Base-by-base conservation (phyloP, 2,329 filamentous ascomycete genomes). In the Aspergillus sp. region DNA sequence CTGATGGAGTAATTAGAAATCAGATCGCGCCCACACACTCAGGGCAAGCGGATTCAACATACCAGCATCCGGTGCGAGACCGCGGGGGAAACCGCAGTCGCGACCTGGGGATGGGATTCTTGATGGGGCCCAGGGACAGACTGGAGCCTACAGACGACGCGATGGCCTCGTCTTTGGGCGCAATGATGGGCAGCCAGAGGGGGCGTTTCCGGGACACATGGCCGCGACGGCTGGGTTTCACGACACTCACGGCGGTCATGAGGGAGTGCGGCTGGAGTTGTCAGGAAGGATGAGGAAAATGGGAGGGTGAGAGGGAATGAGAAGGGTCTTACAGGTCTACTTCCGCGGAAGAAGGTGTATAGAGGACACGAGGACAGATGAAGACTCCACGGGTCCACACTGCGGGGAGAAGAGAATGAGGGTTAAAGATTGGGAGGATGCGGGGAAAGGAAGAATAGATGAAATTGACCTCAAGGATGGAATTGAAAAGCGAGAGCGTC, bases 51-150 rank as follows among this genome's bases (percentile, higher is more conserved):
- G 10, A 25, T 7, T 5, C 7, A 40, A 68, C 74, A 61, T 67
- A 76, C 76, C 79, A 81, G 60, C 79, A 82, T 52, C 79, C 79
- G 31, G 78, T 80, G 55, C 79, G 69, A 45, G 79, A 81, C 50
- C 79, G 74, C 50, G 80, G 79, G 38, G 79, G 79, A 13, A 81
- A 70, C 47, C 79, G 74, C 20, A 78, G 65, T 45, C 75, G 72
- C 36, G 71, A 67, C 48, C 71, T 69, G 43, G 70, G 65, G 45
- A 68, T 66, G 20, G 70, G 52, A 45, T 61, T 40, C 51, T 65
- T 64, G 49, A 68, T 66, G 48, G 69, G 57, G 52, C 64, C 69
- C 54, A 47, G 14, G 14, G 40, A 42, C 11, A 42, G 40, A 42
- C 7, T 17, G 38, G 21, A 44, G 29, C 46, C 36, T 19, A 51